phyloP scores from a whole-genome alignment of 352 stramenopile species.

The Globisporangium barbulae region DNA sequence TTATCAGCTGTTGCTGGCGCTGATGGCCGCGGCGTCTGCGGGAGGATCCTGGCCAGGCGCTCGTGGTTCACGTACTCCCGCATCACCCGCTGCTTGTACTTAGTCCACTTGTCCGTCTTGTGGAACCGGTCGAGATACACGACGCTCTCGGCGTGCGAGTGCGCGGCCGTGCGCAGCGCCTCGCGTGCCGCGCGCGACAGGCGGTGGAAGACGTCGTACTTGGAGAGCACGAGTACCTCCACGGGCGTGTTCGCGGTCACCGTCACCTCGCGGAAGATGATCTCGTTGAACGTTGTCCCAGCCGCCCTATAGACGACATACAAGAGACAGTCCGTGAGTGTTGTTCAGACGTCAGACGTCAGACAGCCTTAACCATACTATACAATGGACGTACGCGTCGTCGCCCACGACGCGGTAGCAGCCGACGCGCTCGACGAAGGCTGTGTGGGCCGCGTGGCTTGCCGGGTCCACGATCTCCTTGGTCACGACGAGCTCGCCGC shows the following conservation, averaged over 20 bases:
- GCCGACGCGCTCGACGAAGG: constrained; percentile 57
- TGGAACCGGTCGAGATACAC: constrained; percentile 68
- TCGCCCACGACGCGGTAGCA: constrained; percentile 62
- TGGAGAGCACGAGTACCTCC: constrained; percentile 64
- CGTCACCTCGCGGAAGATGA: constrained; percentile 57
- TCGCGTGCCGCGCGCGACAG: constrained; percentile 53
- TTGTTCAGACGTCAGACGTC: no score
- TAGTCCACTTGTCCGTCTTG: constrained; percentile 69
- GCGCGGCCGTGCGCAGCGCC: constrained; percentile 40
- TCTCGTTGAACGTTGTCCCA: constrained; percentile 62
- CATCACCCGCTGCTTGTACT: constrained; percentile 50
- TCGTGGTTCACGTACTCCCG: constrained; percentile 42
- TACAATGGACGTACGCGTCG: constrained; percentile 66
- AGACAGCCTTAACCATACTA: no score
- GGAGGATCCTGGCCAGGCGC: constrained; percentile 45
- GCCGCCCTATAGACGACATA: constrained; percentile 34
- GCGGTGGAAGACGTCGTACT: constrained; percentile 79
- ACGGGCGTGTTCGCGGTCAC: constrained; percentile 65
- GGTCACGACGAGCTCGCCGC: constrained; percentile 54
- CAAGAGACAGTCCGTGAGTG: background rate
- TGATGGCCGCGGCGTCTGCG: background rate
- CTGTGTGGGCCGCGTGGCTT: constrained; percentile 27
- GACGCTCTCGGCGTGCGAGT: constrained; percentile 42
- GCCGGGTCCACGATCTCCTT: constrained; percentile 47
- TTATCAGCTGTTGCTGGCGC: background rate